phyloP scores from a whole-genome alignment of 441 rosid genomes.

The Populus tomentosa region DNA sequence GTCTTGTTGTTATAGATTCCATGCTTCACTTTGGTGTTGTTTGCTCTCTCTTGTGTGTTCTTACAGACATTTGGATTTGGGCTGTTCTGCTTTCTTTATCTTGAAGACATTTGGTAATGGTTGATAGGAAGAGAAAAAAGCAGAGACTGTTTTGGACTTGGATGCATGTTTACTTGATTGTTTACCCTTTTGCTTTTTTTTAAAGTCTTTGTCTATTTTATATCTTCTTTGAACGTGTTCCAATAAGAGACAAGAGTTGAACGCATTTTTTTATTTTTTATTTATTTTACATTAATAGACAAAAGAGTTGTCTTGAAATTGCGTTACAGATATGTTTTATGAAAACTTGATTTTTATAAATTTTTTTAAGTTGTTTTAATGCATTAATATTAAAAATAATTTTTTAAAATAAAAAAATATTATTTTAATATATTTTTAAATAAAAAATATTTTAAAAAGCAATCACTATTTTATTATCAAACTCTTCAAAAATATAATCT shows the following conservation, averaged over 20 bases:
- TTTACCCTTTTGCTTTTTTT: neutral
- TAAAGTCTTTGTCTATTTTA: neutral
- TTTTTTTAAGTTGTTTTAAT: too few relatives aligned
- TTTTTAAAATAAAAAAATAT: too few relatives aligned
- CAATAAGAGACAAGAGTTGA: too few relatives aligned
- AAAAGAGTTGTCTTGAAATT: too few relatives aligned
- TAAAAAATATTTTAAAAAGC: too few relatives aligned
- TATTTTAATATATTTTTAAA: too few relatives aligned
- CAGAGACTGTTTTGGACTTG: neutral
- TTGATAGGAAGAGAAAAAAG: constrained; percentile 6
- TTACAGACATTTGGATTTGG: neutral
- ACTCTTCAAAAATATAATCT: fast-evolving
- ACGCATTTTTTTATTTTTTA: too few relatives aligned
- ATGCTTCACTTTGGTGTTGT: constrained; percentile 20
- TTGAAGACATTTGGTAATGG: constrained; percentile 20
- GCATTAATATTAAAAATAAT: too few relatives aligned
- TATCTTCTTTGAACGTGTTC: neutral
- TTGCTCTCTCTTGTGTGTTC: neutral
- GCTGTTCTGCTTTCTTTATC: constrained; percentile 10
- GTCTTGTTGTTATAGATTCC: constrained; percentile 2
- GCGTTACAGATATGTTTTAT: too few relatives aligned
- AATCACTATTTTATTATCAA: fast-evolving
- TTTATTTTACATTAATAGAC: too few relatives aligned
- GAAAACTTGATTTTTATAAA: too few relatives aligned
- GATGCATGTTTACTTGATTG: neutral